phyloP scores from a whole-genome alignment of 164 flowering plant species.

The Warburgia ugandensis region DNA sequence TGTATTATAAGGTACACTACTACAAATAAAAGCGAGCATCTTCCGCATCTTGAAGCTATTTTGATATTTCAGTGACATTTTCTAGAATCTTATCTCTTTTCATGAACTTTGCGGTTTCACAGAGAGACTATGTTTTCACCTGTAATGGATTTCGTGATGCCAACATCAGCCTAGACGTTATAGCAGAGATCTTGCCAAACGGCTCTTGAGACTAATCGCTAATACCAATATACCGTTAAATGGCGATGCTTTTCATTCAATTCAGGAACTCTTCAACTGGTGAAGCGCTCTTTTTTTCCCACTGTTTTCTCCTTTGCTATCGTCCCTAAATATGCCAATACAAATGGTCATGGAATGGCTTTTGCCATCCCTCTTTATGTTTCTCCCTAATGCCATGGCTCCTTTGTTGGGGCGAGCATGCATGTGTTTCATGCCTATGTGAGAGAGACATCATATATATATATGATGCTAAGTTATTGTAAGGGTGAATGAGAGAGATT shows the following conservation, averaged over 20 bases:
- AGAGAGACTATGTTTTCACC: neutral
- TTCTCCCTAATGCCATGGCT: constrained; percentile 8
- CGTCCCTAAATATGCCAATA: neutral
- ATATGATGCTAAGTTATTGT: too few relatives aligned
- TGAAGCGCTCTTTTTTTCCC: constrained; percentile 17
- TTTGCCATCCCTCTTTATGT: constrained; percentile 18
- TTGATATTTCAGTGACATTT: too few relatives aligned
- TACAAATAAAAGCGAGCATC: too few relatives aligned
- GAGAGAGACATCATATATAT: too few relatives aligned
- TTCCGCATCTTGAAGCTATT: too few relatives aligned
- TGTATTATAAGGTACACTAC: too few relatives aligned
- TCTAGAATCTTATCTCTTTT: constrained; percentile 1
- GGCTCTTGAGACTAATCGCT: constrained; percentile 8
- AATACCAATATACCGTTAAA: neutral
- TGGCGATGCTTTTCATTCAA: constrained; percentile 8
- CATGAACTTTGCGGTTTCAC: neutral
- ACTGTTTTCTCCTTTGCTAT: too few relatives aligned
- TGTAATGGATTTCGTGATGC: constrained; percentile 8
- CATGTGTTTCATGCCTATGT: too few relatives aligned
- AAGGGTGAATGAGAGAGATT: too few relatives aligned
- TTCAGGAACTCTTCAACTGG: constrained; percentile 13
- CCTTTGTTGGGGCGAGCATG: too few relatives aligned
- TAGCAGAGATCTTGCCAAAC: constrained; percentile 5
- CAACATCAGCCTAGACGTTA: constrained; percentile 5
- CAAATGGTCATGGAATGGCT: constrained; percentile 18